Percentiles rank a stretch among this genome's conserved stretches.
phyloP scores from a whole-genome alignment of 192 early-diverging fungal species.

The Coemansia sp. region DNA sequence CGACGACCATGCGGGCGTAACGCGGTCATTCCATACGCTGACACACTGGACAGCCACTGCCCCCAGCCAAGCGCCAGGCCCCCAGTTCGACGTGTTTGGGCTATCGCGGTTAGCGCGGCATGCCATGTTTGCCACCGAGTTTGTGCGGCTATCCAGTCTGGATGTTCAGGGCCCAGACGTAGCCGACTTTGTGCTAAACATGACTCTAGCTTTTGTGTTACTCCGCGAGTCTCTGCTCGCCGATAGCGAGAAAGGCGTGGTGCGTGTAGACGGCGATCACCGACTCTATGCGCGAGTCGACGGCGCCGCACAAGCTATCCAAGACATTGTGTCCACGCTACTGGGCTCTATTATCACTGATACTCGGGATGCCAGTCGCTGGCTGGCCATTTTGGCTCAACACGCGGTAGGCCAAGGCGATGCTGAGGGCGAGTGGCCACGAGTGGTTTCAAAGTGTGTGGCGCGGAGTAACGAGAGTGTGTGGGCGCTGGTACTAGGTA shows the following conservation, averaged over 20 bases:
- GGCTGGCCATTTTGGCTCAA: conserved; percentile 17
- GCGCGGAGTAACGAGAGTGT: background rate
- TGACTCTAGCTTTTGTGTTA: conserved; percentile 40
- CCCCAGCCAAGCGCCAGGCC: too few relatives aligned
- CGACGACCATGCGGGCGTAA: background rate
- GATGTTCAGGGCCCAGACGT: background rate
- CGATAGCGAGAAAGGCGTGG: conserved; percentile 7
- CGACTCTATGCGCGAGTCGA: conserved; percentile 13
- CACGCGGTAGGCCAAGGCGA: background rate
- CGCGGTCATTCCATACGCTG: conserved; percentile 33
- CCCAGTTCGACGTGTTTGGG: conserved; percentile 23
- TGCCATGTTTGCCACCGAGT: conserved; percentile 34
- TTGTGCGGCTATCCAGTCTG: conserved; percentile 16
- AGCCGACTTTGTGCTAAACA: conserved; percentile 16
- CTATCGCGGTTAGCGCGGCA: conserved; percentile 36
- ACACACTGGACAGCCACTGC: conserved; percentile 28
- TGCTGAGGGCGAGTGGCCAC: conserved; percentile 12
- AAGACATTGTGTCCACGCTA: conserved; percentile 25
- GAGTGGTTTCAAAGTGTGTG: background rate
- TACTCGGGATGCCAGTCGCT: conserved; percentile 24
- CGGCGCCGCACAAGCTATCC: conserved; percentile 18
- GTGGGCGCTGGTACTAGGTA: conserved; percentile 37
- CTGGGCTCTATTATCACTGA: conserved; percentile 1
- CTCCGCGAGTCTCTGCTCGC: conserved; percentile 28
- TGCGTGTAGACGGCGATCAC: conserved; percentile 4